Percentiles rank a stretch among this genome's conserved stretches.
Evolutionary conservation across 1,284 basidiomycete genomes (phyloP).

Genomic region (Leccinum pachyderme): DNA sequence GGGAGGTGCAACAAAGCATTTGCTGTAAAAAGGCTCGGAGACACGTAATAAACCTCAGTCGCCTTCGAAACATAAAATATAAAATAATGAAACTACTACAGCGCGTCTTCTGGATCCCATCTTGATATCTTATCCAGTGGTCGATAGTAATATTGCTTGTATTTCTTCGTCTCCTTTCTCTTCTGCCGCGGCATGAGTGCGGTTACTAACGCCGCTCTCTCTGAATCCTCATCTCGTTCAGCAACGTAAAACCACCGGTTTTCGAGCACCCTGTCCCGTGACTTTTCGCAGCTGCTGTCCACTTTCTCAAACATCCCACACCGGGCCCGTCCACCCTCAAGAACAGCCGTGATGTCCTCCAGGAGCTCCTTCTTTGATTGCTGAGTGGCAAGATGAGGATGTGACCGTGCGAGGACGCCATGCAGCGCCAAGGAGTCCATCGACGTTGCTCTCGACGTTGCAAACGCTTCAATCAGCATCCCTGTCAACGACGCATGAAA

Average conservation of each 20-base stretch:
- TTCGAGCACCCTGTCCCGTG: constrained; percentile 48
- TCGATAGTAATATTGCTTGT: constrained; percentile 78
- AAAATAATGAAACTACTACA: constrained; percentile 15
- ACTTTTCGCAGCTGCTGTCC: constrained; percentile 56
- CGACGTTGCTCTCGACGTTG: constrained; percentile 67
- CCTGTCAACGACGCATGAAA: constrained; percentile 47
- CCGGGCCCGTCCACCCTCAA: constrained; percentile 48
- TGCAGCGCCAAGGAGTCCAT: constrained; percentile 56
- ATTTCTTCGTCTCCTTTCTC: constrained; percentile 71
- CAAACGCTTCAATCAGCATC: constrained; percentile 71
- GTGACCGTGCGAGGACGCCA: constrained; percentile 48
- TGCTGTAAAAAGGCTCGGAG: background rate
- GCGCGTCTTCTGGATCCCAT: constrained; percentile 62
- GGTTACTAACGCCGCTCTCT: constrained; percentile 60
- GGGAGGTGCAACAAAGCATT: background rate
- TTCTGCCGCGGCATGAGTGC: constrained; percentile 75
- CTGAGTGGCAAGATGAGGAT: constrained; percentile 47
- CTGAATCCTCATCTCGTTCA: constrained; percentile 64
- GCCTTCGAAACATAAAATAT: constrained; percentile 5
- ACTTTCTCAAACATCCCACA: constrained; percentile 71
- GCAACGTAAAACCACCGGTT: constrained; percentile 77
- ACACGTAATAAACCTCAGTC: constrained; percentile 15
- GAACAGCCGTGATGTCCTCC: constrained; percentile 45
- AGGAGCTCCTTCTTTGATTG: constrained; percentile 48
- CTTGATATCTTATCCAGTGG: constrained; percentile 62